Evolutionary conservation across 495 filamentous ascomycete genomes (phyloP).

Genomic region (Penicillium goetzii): DNA sequence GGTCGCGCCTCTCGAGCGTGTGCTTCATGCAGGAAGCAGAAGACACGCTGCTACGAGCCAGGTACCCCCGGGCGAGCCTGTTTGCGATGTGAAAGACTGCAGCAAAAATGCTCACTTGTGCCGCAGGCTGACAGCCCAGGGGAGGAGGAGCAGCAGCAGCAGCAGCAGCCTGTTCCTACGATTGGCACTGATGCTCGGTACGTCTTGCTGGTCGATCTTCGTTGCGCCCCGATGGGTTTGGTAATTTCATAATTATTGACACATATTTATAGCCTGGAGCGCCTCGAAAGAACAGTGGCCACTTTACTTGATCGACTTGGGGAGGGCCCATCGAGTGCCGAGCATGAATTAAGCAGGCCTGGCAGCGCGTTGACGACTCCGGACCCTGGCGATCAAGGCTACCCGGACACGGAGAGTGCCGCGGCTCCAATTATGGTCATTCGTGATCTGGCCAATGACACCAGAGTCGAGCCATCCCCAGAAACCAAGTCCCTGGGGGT

Average conservation of each 20-base stretch:
- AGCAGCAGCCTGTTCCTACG: not conserved
- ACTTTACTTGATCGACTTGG: conserved; percentile 41
- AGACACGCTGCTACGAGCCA: conserved; percentile 51
- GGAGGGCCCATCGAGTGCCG: conserved; percentile 21
- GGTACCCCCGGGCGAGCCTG: conserved; percentile 34
- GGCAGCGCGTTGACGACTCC: conserved; percentile 21
- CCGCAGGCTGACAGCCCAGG: conserved; percentile 6
- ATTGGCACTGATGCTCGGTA: conserved; percentile 30
- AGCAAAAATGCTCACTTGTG: conserved; percentile 41
- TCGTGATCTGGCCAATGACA: conserved; percentile 41
- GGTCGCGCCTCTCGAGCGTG: conserved; percentile 52
- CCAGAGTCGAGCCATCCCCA: conserved; percentile 31
- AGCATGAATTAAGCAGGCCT: conserved; percentile 17
- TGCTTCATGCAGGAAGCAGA: conserved; percentile 46
- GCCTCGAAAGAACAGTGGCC: conserved; percentile 41
- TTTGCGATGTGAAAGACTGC: conserved; percentile 45
- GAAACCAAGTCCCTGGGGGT: conserved; percentile 21
- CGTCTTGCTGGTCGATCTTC: not conserved
- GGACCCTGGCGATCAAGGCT: conserved; percentile 16
- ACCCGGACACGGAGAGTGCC: conserved; percentile 28
- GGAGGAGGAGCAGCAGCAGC: conserved; percentile 9
- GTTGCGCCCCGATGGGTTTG: too few species aligned
- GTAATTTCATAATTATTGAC: conserved; percentile 8
- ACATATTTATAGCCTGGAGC: conserved; percentile 34
- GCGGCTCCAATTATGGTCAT: conserved; percentile 42